Evolutionary conservation across 1,284 basidiomycete genomes (phyloP).

Genomic region (Trichosporon faecale): DNA sequence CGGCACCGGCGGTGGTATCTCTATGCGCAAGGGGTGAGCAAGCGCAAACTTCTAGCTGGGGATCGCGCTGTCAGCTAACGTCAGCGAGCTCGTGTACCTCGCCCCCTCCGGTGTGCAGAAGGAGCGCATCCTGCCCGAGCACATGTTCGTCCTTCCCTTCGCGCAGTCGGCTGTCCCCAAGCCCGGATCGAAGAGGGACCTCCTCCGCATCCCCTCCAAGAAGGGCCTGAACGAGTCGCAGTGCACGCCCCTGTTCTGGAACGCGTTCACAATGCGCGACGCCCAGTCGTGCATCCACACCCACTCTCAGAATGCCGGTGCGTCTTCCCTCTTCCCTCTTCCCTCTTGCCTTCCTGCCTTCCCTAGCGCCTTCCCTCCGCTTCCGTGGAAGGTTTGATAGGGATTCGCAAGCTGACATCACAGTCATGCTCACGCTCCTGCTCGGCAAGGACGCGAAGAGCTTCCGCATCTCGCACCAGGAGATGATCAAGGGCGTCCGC

Average conservation of each 20-base stretch:
- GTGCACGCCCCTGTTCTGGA: constrained; percentile 87
- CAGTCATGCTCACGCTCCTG: constrained; percentile 74
- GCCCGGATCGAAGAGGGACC: constrained; percentile 65
- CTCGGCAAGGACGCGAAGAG: constrained; percentile 58
- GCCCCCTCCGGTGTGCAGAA: constrained; percentile 86
- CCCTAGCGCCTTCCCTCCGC: too few relatives aligned
- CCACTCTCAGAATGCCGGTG: constrained; percentile 71
- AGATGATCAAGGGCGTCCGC: constrained; percentile 86
- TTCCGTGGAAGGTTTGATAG: too few relatives aligned
- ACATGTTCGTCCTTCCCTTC: constrained; percentile 81
- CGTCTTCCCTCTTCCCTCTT: constrained; percentile 14
- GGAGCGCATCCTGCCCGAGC: constrained; percentile 70
- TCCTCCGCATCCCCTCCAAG: constrained; percentile 66
- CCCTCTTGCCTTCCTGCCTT: too few relatives aligned
- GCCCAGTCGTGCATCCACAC: constrained; percentile 83
- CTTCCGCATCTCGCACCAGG: constrained; percentile 77
- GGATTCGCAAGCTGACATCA: neutral
- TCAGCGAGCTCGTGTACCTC: constrained; percentile 72
- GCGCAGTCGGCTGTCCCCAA: constrained; percentile 61
- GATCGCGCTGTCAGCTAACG: neutral
- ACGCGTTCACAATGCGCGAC: constrained; percentile 71
- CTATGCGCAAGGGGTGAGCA: constrained; percentile 65
- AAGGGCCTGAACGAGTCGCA: constrained; percentile 70
- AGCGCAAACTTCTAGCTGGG: constrained; percentile 32
- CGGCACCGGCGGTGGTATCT: constrained; percentile 62